Evolutionary conservation across 306 rosid genomes (phyloP).

Genomic region (Vigna reflexopilosa): DNA sequence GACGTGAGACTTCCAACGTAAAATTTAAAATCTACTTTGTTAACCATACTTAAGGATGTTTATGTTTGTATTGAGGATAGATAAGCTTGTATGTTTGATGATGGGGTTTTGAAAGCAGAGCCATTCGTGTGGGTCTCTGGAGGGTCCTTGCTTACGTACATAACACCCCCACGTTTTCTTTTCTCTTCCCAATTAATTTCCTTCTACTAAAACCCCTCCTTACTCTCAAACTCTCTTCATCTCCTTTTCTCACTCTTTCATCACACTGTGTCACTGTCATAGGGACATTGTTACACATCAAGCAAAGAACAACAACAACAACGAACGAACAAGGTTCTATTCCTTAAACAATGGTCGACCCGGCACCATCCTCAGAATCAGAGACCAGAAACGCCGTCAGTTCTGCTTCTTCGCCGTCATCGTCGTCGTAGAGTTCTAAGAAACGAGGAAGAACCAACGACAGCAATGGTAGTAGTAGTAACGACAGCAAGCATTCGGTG

Average conservation of each 20-base stretch:
- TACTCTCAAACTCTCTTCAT: neutral
- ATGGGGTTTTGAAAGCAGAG: conserved; percentile 38
- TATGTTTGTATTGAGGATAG: too few species aligned
- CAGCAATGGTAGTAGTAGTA: neutral
- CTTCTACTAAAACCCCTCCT: conserved; percentile 38
- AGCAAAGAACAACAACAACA: neutral
- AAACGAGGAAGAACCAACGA: conserved; percentile 54
- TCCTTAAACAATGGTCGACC: neutral
- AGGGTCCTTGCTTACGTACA: conserved; percentile 24
- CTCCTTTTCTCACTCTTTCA: neutral
- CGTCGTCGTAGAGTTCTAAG: conserved; percentile 45
- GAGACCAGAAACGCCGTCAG: neutral
- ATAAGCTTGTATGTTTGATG: neutral
- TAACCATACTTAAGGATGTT: neutral
- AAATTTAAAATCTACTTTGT: too few species aligned
- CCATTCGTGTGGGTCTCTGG: conserved; percentile 59
- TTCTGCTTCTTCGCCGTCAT: neutral
- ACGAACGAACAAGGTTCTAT: neutral
- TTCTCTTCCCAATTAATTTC: conserved; percentile 15
- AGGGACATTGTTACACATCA: neutral
- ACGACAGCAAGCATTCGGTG: conserved; percentile 61
- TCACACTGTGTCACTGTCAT: too few species aligned
- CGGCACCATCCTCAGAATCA: neutral
- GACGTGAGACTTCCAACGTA: too few species aligned
- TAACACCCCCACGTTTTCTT: conserved; percentile 50